phyloP scores from a whole-genome alignment of 345 rosid genomes.

The Alliaria petiolata region DNA sequence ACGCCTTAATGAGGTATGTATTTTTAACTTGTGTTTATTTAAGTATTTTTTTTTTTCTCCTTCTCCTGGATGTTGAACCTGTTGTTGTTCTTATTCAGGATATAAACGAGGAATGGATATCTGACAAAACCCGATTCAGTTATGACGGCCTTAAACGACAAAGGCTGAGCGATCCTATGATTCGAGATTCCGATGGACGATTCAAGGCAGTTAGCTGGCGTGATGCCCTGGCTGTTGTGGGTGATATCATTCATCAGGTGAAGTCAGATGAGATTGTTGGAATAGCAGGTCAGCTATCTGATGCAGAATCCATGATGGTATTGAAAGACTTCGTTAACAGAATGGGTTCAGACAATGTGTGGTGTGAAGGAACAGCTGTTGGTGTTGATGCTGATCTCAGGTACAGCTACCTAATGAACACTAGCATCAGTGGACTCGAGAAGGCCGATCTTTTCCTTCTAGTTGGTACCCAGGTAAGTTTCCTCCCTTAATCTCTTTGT shows the following conservation, averaged over 20 bases:
- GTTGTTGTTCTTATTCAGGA: conserved; percentile 53
- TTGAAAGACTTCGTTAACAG: conserved; percentile 87
- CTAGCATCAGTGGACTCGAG: conserved; percentile 84
- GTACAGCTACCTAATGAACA: conserved; percentile 89
- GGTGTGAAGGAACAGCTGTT: conserved; percentile 88
- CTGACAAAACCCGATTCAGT: conserved; percentile 93
- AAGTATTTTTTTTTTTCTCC: neutral
- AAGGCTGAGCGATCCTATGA: conserved; percentile 98
- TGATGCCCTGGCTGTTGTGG: conserved; percentile 90
- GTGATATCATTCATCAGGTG: conserved; percentile 71
- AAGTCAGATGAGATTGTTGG: conserved; percentile 90
- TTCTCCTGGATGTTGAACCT: conserved; percentile 2
- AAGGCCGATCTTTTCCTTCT: conserved; percentile 91
- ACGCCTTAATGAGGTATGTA: conserved; percentile 82
- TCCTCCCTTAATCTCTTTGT: neutral
- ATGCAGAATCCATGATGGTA: conserved; percentile 99
- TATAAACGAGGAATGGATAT: conserved; percentile 99
- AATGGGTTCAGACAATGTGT: conserved; percentile 92
- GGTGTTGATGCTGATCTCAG: conserved; percentile 86
- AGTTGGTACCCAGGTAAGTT: conserved; percentile 87
- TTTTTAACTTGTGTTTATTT: neutral
- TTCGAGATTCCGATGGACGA: conserved; percentile 88
- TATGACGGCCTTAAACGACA: conserved; percentile 99
- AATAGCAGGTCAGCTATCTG: conserved; percentile 83
- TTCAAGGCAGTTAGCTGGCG: conserved; percentile 92